A percentile compares a stretch with the other conserved stretches of the same genome.
phyloP scores from a whole-genome alignment of 1,139 yeast genomes.

The Candida freyschussii region DNA sequence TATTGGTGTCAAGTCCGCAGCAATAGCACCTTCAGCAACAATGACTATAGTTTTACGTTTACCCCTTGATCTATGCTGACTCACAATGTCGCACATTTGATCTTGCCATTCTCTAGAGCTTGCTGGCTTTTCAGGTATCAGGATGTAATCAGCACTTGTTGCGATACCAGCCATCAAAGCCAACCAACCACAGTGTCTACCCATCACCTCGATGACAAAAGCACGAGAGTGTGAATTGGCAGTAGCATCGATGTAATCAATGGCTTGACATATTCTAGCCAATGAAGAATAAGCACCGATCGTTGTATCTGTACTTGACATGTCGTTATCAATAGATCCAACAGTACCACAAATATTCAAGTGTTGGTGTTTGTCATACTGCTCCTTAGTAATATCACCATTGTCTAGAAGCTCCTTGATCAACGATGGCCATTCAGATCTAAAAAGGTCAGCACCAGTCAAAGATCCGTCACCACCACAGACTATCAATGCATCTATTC shows the following conservation, averaged over 20 bases:
- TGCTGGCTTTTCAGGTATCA: slow-evolving; percentile 90
- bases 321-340: slow-evolving; percentile 96
- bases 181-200: slow-evolving; percentile 98
- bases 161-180: slow-evolving; percentile 96
- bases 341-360: slow-evolving; percentile 92
- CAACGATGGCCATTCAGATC: slow-evolving; percentile 91
- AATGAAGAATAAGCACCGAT: slow-evolving; percentile 94
- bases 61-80: slow-evolving; percentile 79
- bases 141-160: slow-evolving; percentile 90
- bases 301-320: slow-evolving; percentile 94
- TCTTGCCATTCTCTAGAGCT: slow-evolving; percentile 64
- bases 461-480: slow-evolving; percentile 99
- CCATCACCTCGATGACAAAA: slow-evolving; percentile 97
- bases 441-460: slow-evolving; percentile 93
- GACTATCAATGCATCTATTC: slow-evolving; percentile 94
- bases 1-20: slow-evolving; percentile 75
- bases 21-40: slow-evolving; percentile 97
- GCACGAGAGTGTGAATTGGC: slow-evolving; percentile 97
- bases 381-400: slow-evolving; percentile 50
- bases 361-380: slow-evolving; percentile 57
- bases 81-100: slow-evolving; percentile 64
- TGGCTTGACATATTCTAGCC: slow-evolving; percentile 88
- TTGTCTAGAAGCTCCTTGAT: slow-evolving; percentile 59
- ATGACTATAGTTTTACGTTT: slow-evolving; percentile 92
- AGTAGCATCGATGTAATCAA: slow-evolving; percentile 94